Evolutionary conservation across 192 early-diverging fungal genomes (phyloP).

Genomic region (Obelidium mucronatum): DNA sequence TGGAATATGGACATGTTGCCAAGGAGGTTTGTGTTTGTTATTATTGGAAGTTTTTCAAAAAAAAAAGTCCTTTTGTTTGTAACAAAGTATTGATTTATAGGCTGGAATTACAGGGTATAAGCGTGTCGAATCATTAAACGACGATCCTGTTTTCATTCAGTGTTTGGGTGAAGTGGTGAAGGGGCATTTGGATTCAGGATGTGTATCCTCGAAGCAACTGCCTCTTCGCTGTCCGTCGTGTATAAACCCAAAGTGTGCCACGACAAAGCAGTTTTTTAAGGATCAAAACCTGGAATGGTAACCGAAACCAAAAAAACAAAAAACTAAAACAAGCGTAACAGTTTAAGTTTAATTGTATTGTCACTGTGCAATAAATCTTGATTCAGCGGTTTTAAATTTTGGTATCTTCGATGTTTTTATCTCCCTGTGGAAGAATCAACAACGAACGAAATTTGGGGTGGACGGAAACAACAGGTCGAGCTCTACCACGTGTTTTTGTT

Average conservation of each 20-base stretch:
- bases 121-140: conserved; percentile 92
- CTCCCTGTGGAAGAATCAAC: too few species aligned
- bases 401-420: too few species aligned
- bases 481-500: too few species aligned
- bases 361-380: too few species aligned
- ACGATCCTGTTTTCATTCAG: conserved; percentile 87
- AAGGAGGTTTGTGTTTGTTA: conserved; percentile 72
- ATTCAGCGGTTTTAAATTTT: too few species aligned
- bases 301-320: background rate
- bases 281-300: conserved; percentile 36
- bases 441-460: too few species aligned
- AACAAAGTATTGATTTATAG: conserved; percentile 43
- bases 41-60: conserved; percentile 11
- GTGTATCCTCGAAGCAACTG: conserved; percentile 62
- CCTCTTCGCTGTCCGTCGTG: conserved; percentile 77
- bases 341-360: too few species aligned
- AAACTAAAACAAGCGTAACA: too few species aligned
- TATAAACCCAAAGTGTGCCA: conserved; percentile 68
- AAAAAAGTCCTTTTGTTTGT: conserved; percentile 6
- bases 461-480: too few species aligned
- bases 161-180: conserved; percentile 89
- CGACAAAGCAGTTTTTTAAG: conserved; percentile 70
- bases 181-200: conserved; percentile 69
- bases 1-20: conserved; percentile 90
- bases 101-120: conserved; percentile 83